Conservation (phyloP, 768 basidiomycete species). For the Leccinum ochraceum region DNA sequence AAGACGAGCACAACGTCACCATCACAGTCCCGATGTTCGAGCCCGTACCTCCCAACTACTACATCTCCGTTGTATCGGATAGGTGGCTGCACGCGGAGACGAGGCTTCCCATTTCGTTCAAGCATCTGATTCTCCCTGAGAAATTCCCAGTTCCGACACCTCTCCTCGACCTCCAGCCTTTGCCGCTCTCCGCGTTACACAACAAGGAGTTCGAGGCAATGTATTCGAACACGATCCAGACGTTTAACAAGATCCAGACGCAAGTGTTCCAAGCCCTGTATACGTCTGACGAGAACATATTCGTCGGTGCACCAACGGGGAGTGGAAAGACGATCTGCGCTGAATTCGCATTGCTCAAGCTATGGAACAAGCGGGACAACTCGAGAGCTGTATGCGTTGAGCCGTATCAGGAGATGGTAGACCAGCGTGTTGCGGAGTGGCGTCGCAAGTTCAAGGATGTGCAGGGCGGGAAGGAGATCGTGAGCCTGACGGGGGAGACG, state of each 20-base stretch:
- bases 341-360: slow-evolving; percentile 90
- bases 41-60: slow-evolving; percentile 97
- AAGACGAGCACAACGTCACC: slow-evolving; percentile 92
- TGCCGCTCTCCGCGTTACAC: slow-evolving; percentile 89
- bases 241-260: slow-evolving; percentile 98
- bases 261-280: slow-evolving; percentile 99
- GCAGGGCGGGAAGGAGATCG: slow-evolving; percentile 92
- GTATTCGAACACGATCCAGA: slow-evolving; percentile 76
- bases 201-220: slow-evolving; percentile 91
- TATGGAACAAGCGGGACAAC: slow-evolving; percentile 88
- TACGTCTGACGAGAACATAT: slow-evolving; percentile 94
- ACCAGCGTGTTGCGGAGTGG: slow-evolving; percentile 89
- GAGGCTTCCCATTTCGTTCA: slow-evolving; percentile 93
- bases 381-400: slow-evolving; percentile 91
- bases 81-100: slow-evolving; percentile 97
- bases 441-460: slow-evolving; percentile 74
- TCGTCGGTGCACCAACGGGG: slow-evolving; percentile 95
- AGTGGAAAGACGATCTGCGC: slow-evolving; percentile 98
- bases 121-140: slow-evolving; percentile 95
- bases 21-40: slow-evolving; percentile 97
- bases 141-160: slow-evolving; percentile 94
- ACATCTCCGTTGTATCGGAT: slow-evolving; percentile 92
- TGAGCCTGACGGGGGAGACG: slow-evolving; percentile 92
- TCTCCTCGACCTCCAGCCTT: slow-evolving; percentile 87
- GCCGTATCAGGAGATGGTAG: slow-evolving; percentile 98